phyloP scores from a whole-genome alignment of 345 rosid species.

The Salix koriyanagi region DNA sequence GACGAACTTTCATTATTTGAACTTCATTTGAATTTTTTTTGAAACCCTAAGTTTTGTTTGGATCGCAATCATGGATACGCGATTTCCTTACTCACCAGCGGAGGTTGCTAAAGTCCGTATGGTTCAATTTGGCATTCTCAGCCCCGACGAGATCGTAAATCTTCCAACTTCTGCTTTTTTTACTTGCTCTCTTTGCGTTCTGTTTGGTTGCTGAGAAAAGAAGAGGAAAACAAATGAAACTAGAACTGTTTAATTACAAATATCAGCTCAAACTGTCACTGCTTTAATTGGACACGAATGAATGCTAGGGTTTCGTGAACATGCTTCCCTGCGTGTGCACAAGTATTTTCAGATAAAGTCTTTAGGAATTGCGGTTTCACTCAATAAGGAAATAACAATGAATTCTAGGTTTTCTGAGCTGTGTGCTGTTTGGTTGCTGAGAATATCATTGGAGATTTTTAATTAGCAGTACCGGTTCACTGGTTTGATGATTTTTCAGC shows the following conservation, averaged over 20 bases:
- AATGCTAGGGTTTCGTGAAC: no score
- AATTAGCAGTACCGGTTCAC: no score
- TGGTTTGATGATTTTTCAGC: no score
- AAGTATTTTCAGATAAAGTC: no score
- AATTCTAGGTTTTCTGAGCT: no score
- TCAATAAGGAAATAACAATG: no score
- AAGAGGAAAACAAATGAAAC: neutral
- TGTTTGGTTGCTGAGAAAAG: conserved; percentile 9
- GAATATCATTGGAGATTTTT: no score
- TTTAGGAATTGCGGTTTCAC: no score
- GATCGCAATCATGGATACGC: conserved; percentile 36
- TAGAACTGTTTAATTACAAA: neutral
- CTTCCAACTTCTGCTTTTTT: neutral
- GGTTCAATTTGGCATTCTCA: conserved; percentile 92
- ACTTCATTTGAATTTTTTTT: neutral
- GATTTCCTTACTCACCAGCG: conserved; percentile 86
- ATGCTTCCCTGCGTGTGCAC: no score
- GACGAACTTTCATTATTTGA: neutral
- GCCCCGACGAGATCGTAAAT: conserved; percentile 94
- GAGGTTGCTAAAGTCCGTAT: conserved; percentile 86
- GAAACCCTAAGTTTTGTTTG: conserved; percentile 8
- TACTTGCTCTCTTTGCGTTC: neutral
- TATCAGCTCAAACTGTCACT: no score
- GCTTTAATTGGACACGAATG: no score
- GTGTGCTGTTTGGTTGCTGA: no score